Evolutionary conservation across 208 protist species (phyloP).

Genomic region (Leishmania gerbilli): DNA sequence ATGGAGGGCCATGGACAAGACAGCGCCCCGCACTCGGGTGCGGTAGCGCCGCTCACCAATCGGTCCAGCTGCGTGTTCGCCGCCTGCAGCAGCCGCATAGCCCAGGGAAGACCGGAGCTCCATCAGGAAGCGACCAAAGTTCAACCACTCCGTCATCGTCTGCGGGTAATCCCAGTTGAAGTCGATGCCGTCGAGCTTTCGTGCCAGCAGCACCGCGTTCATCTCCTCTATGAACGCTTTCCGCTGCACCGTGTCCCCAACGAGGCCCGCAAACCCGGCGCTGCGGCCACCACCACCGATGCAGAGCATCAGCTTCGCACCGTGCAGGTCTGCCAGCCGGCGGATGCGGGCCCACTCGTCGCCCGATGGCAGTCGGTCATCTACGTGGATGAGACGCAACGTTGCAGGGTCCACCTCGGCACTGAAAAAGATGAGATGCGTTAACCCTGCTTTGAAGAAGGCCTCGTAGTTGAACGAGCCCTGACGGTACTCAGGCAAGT

Average conservation of each 20-base stretch:
- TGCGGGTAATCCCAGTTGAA: constrained; percentile 82
- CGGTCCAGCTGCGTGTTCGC: neutral
- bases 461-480: constrained; percentile 47
- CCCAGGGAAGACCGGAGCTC: constrained; percentile 37
- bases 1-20: constrained; percentile 50
- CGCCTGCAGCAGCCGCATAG: neutral
- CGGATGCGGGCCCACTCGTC: constrained; percentile 40
- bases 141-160: constrained; percentile 43
- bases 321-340: constrained; percentile 37
- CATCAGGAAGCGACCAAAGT: constrained; percentile 34
- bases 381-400: constrained; percentile 26
- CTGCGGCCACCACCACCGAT: constrained; percentile 70
- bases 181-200: constrained; percentile 70
- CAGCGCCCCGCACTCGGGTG: constrained; percentile 7
- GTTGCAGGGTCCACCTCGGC: constrained; percentile 49
- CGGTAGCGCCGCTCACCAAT: neutral
- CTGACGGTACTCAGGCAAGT: constrained; percentile 75
- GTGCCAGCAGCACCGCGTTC: constrained; percentile 27
- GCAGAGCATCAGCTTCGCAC: constrained; percentile 59
- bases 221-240: constrained; percentile 40
- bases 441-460: constrained; percentile 52
- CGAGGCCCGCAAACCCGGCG: constrained; percentile 43
- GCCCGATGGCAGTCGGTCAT: constrained; percentile 48
- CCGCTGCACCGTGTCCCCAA: constrained; percentile 25
- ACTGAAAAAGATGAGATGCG: constrained; percentile 81